Conservation (phyloP, 805 yeast genomes). For the Blastobotrys americana region DNA sequence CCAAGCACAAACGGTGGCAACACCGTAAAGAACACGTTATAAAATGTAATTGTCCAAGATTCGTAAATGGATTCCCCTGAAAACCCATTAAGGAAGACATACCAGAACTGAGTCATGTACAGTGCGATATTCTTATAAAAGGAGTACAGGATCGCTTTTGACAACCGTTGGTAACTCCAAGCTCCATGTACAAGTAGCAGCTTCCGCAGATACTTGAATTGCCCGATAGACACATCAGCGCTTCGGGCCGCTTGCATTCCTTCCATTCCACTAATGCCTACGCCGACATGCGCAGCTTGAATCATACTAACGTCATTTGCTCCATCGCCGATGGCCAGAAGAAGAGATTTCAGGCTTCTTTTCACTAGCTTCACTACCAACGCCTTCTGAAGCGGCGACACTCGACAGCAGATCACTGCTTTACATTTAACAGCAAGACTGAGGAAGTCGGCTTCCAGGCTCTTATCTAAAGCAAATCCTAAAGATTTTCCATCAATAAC, state of each 20-base stretch:
- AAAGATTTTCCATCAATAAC: constrained; percentile 92
- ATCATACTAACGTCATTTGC: constrained; percentile 99
- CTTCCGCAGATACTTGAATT: constrained; percentile 78
- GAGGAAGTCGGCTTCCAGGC: constrained; percentile 68
- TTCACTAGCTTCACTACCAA: constrained; percentile 92
- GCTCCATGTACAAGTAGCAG: constrained; percentile 88
- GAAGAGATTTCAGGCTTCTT: constrained; percentile 59
- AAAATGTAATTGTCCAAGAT: constrained; percentile 95
- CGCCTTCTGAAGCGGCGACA: constrained; percentile 95
- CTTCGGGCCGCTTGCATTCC: constrained; percentile 99
- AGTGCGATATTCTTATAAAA: constrained; percentile 93
- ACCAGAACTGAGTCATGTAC: constrained; percentile 98
- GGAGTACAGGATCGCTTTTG: constrained; percentile 87
- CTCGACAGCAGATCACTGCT: constrained; percentile 97
- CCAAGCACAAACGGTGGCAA: constrained; percentile 95
- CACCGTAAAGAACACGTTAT: constrained; percentile 90
- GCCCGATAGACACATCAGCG: constrained; percentile 96
- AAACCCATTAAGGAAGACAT: constrained; percentile 81
- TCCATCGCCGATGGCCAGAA: constrained; percentile 96
- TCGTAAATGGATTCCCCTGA: constrained; percentile 95
- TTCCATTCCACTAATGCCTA: constrained; percentile 98
- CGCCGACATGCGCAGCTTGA: constrained; percentile 99
- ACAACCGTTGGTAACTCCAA: constrained; percentile 94
- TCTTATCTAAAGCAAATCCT: constrained; percentile 75
- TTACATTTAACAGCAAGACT: constrained; percentile 80